phyloP scores from a whole-genome alignment of 768 basidiomycete genomes.

The Ramaria sp. region DNA sequence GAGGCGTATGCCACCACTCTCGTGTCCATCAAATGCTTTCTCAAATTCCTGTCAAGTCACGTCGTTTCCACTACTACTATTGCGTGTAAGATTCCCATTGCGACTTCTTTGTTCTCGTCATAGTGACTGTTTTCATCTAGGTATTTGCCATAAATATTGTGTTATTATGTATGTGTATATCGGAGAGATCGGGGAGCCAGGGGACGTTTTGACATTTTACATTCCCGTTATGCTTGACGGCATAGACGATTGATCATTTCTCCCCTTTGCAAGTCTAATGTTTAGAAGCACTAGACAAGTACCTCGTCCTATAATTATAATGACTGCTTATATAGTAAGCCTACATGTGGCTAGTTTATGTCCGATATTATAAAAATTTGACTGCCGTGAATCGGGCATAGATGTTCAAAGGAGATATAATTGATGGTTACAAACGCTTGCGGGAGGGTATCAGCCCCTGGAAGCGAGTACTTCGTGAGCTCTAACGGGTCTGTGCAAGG shows the following conservation, averaged over 20 bases:
- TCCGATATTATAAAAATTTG: no score
- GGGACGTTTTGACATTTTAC: constrained; percentile 82
- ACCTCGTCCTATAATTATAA: background rate
- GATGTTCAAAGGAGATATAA: no score
- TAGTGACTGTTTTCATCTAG: constrained; percentile 25
- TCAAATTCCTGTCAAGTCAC: constrained; percentile 74
- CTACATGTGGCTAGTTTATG: background rate
- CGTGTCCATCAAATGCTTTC: constrained; percentile 62
- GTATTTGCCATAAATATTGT: constrained; percentile 74
- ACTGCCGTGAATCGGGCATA: no score
- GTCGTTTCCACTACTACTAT: constrained; percentile 77
- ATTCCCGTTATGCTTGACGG: constrained; percentile 71
- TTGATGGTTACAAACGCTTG: no score
- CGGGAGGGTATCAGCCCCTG: no score
- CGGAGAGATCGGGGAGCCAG: constrained; percentile 65
- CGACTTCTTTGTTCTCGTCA: background rate
- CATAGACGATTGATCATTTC: constrained; percentile 13
- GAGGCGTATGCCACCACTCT: constrained; percentile 52
- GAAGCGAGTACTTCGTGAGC: no score
- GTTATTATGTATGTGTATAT: constrained; percentile 86
- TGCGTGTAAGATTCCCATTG: constrained; percentile 45
- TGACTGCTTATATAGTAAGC: background rate
- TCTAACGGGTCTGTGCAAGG: no score
- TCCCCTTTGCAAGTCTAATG: background rate
- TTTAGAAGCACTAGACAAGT: no score